Conservation (phyloP, 2,329 filamentous ascomycete species). For the Catunica adiposa region DNA sequence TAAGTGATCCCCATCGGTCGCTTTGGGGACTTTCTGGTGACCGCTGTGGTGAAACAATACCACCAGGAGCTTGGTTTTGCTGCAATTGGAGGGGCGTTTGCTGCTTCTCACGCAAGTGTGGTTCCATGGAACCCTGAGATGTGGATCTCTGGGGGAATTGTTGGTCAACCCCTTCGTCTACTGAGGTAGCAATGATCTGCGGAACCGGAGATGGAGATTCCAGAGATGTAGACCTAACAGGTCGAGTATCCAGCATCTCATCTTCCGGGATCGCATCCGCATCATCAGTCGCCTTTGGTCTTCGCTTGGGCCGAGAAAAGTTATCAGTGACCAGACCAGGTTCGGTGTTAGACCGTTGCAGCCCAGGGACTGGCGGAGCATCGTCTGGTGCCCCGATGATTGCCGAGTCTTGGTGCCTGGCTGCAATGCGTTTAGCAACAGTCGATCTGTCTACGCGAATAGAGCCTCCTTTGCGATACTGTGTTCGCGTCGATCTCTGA, state of each 20-base stretch:
- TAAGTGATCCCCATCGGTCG: slow-evolving; percentile 5
- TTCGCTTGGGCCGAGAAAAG: slow-evolving; percentile 42
- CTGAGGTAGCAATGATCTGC: slow-evolving; percentile 49
- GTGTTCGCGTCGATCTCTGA: slow-evolving; percentile 79
- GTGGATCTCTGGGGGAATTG: background rate
- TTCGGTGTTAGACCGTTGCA: slow-evolving; percentile 54
- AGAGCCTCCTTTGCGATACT: slow-evolving; percentile 74
- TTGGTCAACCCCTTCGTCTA: slow-evolving; percentile 19
- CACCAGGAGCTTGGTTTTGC: background rate
- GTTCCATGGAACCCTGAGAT: background rate
- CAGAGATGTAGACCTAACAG: slow-evolving; percentile 13
- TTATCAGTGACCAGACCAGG: slow-evolving; percentile 37
- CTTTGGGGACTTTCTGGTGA: slow-evolving; percentile 7
- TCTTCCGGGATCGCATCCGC: slow-evolving; percentile 10
- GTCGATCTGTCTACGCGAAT: slow-evolving; percentile 59
- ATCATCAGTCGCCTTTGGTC: slow-evolving; percentile 33
- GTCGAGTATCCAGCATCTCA: background rate
- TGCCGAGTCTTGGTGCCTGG: slow-evolving; percentile 9
- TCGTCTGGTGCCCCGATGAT: slow-evolving; percentile 22
- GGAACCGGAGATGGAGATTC: slow-evolving; percentile 27
- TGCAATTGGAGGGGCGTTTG: slow-evolving; percentile 5
- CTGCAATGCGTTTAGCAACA: slow-evolving; percentile 52
- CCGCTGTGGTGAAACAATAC: slow-evolving; percentile 9
- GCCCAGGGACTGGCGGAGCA: slow-evolving; percentile 22
- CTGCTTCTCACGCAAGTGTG: background rate